Conservation (phyloP, 139 green algal species). For the Pycnococcus provasolii region DNA sequence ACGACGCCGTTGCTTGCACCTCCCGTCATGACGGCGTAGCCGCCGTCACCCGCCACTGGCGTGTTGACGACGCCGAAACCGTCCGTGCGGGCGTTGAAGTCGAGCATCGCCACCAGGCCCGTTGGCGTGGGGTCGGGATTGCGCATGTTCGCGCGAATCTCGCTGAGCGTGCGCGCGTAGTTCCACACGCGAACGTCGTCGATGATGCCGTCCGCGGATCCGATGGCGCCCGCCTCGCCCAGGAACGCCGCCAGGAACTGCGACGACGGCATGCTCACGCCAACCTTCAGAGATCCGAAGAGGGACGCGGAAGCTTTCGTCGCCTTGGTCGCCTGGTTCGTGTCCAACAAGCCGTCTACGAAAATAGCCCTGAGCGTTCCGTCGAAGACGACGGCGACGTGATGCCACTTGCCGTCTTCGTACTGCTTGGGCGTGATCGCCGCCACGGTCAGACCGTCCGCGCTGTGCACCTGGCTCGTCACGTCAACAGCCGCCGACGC, state of each 20-base stretch:
- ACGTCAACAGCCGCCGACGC: not conserved
- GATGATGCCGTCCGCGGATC: not conserved
- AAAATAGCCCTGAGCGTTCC: not conserved
- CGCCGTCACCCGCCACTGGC: not conserved
- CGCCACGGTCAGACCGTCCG: not conserved
- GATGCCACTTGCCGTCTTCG: slow-evolving; percentile 1
- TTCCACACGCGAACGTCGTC: slow-evolving; percentile 8
- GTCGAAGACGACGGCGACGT: slow-evolving; percentile 6
- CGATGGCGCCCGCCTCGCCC: not conserved
- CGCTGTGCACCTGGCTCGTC: not conserved
- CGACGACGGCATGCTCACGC: not conserved
- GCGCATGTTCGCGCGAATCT: slow-evolving; percentile 3
- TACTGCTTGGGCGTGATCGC: not conserved
- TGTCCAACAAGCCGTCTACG: slow-evolving; percentile 5
- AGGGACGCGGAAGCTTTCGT: not conserved
- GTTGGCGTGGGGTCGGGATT: not conserved
- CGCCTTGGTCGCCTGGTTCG: not conserved
- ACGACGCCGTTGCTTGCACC: not conserved
- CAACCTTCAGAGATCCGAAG: not conserved
- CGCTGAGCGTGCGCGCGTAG: not conserved
- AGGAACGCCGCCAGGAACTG: not conserved
- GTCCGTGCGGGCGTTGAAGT: not conserved
- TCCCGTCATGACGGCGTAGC: not conserved
- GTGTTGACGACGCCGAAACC: not conserved
- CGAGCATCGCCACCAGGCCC: not conserved